Percentiles rank a stretch among this genome's conserved stretches.
phyloP scores from a whole-genome alignment of 352 stramenopile species.

The Globisporangium splendens region DNA sequence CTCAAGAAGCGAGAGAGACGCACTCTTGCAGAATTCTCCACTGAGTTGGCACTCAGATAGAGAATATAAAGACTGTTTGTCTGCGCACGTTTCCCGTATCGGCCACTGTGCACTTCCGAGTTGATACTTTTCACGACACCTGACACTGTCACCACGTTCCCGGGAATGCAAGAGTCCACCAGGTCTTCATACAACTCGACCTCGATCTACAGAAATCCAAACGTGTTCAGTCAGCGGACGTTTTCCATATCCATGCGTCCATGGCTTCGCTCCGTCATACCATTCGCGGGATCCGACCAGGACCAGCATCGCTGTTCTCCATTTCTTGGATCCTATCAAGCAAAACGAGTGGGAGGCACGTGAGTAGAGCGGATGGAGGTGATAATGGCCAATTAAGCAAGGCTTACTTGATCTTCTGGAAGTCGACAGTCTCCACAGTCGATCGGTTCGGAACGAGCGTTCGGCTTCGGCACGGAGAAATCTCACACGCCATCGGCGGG shows the following conservation, averaged over 20 bases:
- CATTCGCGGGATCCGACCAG: constrained; percentile 88
- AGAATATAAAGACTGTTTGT: constrained; percentile 93
- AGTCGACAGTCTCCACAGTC: constrained; percentile 88
- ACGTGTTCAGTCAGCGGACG: background rate
- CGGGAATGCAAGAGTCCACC: constrained; percentile 94
- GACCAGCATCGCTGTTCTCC: constrained; percentile 82
- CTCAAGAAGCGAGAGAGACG: background rate
- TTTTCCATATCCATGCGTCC: no score
- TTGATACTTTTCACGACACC: constrained; percentile 95
- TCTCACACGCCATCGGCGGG: constrained; percentile 59
- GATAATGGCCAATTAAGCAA: background rate
- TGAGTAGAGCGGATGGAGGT: constrained; percentile 16
- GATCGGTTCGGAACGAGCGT: constrained; percentile 78
- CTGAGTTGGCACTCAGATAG: constrained; percentile 91
- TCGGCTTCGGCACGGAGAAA: constrained; percentile 51
- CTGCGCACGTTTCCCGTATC: constrained; percentile 87
- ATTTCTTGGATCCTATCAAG: constrained; percentile 82
- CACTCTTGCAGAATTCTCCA: constrained; percentile 71
- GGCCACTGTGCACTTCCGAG: constrained; percentile 87
- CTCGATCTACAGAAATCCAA: constrained; percentile 52
- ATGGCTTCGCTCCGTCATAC: constrained; percentile 12
- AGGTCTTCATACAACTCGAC: constrained; percentile 90
- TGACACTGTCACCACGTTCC: constrained; percentile 92
- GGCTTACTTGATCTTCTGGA: constrained; percentile 84
- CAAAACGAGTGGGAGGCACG: background rate